Base-by-base conservation (phyloP, 2,329 filamentous ascomycete species). In the Thermothelomyces thermophilus region DNA sequence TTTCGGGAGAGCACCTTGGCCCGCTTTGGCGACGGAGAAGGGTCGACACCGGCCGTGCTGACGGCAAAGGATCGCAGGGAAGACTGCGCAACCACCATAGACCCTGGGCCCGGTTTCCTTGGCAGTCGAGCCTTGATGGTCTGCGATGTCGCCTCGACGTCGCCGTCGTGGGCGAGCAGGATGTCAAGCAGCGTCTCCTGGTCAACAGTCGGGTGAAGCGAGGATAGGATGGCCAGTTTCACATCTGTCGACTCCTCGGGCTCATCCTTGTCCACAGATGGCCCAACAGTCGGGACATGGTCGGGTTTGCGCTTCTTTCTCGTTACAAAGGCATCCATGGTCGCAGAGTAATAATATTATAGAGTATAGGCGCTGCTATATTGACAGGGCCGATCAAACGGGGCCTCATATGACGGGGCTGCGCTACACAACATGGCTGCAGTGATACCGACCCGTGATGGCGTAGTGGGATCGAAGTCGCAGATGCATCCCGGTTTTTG, bases 181-280 rank as follows among this genome's bases (percentile, higher is more conserved):
- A 89, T 71, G 56, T 97, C 91, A 0, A 98, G 75, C 0, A 96
- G 72, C 0, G 75, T 72, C 31, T 84, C 79, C 41, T 86, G 82
- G 7, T 81, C 74, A 3, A 83, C 57, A 0, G 72, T 64, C 0
- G 87, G 81, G 57, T 90, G 77, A 0, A 96, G 69, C 1, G 93
- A 97, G 2, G 84, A 79, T 3, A 98, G 71, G 1, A 95, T 72
- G 1, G 90, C 90, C 13, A 98, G 70, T 63, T 96, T 97, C 60
- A 94, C 74, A 55, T 97, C 93, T 0, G 93, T 98, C 1, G 86
- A 83, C 41, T 95, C 87, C 14, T 90, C 81, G 14, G 82, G 77
- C 16, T 67, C 65, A 5, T 63, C 61, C 31, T 62, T 55, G 26
- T 14, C 6, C 31, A 17, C 7, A 5, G 19, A 20, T 28, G 30